These are phyloP conservation scores for Nadsonia commutata DNA, from an alignment of 1,139 yeast species.

Conservation along the genomic window DNA sequence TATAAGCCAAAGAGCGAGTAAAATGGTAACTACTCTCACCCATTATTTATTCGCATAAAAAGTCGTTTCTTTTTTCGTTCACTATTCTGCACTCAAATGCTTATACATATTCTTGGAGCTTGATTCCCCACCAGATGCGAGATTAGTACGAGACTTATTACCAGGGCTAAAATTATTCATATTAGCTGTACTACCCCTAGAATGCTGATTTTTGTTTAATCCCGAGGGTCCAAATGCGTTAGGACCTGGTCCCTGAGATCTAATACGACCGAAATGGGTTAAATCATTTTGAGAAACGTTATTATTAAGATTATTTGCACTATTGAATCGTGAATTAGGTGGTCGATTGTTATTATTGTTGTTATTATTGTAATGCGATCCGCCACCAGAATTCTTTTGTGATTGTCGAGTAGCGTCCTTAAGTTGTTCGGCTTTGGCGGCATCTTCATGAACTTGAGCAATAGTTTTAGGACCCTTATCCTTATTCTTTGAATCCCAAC, in stretches of 20 bases:
- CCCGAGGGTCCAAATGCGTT: not conserved
- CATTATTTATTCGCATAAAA: too few relatives aligned
- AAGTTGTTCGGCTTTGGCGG: slow-evolving; percentile 39
- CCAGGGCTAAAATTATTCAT: not conserved
- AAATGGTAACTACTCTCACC: too few relatives aligned
- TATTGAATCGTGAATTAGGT: too few relatives aligned
- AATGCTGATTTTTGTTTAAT: not conserved
- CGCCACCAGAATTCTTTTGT: not conserved
- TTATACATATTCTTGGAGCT: not conserved
- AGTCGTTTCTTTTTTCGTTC: not conserved
- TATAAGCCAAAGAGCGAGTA: too few relatives aligned
- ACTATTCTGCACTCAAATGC: not conserved
- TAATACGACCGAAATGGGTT: not conserved
- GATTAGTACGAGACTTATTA: not conserved
- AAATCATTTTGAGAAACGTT: not conserved
- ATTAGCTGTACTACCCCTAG: not conserved
- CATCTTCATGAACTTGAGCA: slow-evolving; percentile 80
- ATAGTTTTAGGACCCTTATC: slow-evolving; percentile 88
- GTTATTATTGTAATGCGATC: not conserved
- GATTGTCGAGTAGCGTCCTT: not conserved
- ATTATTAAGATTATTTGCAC: not conserved
- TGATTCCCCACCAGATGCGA: not conserved
- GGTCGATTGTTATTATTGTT: not conserved
- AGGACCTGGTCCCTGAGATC: not conserved
- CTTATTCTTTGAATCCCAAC: slow-evolving; percentile 39